These are phyloP conservation scores for Penicillium antarcticum DNA, from an alignment of 495 filamentous ascomycete genomes.

Conservation along the genomic window DNA sequence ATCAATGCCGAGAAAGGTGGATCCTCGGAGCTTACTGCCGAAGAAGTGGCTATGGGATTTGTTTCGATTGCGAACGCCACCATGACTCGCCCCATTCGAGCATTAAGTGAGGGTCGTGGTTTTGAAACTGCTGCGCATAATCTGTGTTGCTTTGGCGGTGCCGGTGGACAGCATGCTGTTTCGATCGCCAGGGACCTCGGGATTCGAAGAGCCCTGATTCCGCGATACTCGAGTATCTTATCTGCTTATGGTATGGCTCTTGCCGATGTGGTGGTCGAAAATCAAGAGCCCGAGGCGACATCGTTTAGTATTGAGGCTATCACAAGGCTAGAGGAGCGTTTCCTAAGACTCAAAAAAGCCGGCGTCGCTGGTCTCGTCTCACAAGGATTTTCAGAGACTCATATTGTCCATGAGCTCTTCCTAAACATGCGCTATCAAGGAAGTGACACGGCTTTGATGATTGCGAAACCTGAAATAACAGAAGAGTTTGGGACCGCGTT, in stretches of 20 bases:
- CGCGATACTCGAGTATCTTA: slow-evolving; percentile 50
- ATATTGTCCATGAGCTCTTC: slow-evolving; percentile 47
- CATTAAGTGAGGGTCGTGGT: slow-evolving; percentile 49
- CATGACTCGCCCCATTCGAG: slow-evolving; percentile 52
- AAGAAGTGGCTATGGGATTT: slow-evolving; percentile 75
- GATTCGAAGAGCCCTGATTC: slow-evolving; percentile 50
- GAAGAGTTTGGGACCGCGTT: slow-evolving; percentile 46
- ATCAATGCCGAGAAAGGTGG: slow-evolving; percentile 67
- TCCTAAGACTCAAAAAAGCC: slow-evolving; percentile 25
- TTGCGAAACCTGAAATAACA: slow-evolving; percentile 36
- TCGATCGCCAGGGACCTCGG: slow-evolving; percentile 45
- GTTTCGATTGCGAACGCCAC: slow-evolving; percentile 52
- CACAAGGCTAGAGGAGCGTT: slow-evolving; percentile 28
- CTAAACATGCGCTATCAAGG: slow-evolving; percentile 54
- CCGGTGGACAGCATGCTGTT: slow-evolving; percentile 54
- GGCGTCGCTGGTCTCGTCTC: slow-evolving; percentile 32
- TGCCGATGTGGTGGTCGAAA: slow-evolving; percentile 51
- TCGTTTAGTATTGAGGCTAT: slow-evolving; percentile 30
- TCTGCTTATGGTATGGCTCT: slow-evolving; percentile 54
- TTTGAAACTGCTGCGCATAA: slow-evolving; percentile 49
- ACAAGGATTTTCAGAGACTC: slow-evolving; percentile 36
- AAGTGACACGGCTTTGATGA: slow-evolving; percentile 52
- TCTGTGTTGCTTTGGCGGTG: slow-evolving; percentile 52
- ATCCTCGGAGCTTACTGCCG: slow-evolving; percentile 69
- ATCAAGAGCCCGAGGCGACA: slow-evolving; percentile 44